These are phyloP conservation scores for Mortierella alpina DNA, from an alignment of 192 early-diverging fungal species.

Conservation along the genomic window DNA sequence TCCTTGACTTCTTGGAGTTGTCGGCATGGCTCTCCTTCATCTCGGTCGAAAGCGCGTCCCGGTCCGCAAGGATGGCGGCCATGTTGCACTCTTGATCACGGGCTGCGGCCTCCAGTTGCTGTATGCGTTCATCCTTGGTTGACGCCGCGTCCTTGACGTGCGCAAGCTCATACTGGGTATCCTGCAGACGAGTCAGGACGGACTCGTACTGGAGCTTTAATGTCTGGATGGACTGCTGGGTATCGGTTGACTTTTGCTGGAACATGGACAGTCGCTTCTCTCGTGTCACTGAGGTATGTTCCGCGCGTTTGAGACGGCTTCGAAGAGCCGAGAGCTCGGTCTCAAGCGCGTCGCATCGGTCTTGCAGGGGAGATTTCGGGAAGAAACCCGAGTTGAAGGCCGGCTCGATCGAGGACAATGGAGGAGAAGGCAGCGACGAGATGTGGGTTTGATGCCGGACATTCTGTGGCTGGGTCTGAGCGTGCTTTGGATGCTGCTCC, in stretches of 20 bases:
- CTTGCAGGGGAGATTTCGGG: constrained; percentile 35
- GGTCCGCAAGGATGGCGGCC: constrained; percentile 18
- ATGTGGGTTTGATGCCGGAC: constrained; percentile 4
- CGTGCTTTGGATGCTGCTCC: neutral
- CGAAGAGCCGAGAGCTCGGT: constrained; percentile 26
- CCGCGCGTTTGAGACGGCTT: constrained; percentile 22
- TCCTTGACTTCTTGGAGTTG: constrained; percentile 18
- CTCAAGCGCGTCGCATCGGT: constrained; percentile 40
- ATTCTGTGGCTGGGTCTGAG: constrained; percentile 17
- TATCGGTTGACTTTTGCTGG: constrained; percentile 28
- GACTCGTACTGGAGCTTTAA: constrained; percentile 23
- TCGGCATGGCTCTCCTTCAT: constrained; percentile 33
- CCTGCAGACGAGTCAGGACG: constrained; percentile 9
- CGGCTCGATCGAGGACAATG: constrained; percentile 29
- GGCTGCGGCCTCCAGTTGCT: constrained; percentile 5
- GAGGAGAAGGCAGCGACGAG: constrained; percentile 33
- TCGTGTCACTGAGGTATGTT: constrained; percentile 16
- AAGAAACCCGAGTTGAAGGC: constrained; percentile 21
- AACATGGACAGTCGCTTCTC: constrained; percentile 44
- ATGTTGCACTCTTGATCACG: constrained; percentile 24
- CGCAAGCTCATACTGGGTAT: constrained; percentile 13
- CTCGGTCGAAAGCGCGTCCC: constrained; percentile 24
- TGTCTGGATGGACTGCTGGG: constrained; percentile 23
- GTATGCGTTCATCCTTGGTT: constrained; percentile 2
- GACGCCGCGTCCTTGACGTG: neutral